Base-by-base conservation (phyloP, 352 stramenopile genomes). In the Globisporangium apiculatum region DNA sequence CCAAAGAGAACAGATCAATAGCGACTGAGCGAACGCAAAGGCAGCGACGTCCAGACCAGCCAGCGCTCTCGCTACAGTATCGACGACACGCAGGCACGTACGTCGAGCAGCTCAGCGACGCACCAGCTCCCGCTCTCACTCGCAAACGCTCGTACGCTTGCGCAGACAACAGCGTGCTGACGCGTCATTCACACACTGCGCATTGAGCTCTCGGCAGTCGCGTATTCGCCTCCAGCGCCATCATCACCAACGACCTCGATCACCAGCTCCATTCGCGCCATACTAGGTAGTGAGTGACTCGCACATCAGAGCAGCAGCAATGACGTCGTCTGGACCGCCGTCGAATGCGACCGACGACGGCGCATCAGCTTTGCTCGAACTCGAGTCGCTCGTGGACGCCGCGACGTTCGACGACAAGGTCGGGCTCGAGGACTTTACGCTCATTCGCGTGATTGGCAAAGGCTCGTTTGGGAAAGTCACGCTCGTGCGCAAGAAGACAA, bases 401-500 rank as follows among this genome's bases (percentile, higher is more conserved):
- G 83, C 82, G 50, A 87, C 83, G 61, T 88, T 92, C 46, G 79
- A 90, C 55, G 83, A 92, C 73, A 92, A 92, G 67, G 87, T 96
- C 48, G 84, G 82, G 48, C 72, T 96, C 17, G 87, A 95, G 53
- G 87, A 96, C 69, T 96, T 96, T 56, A 86, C 84, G 65, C 79
- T 94, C 55, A 92, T 95, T 65, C 79, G 83, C 48, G 84, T 96
- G 48, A 91, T 96, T 58, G 87, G 87, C 55, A 95, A 95, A 58
- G 87, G 87, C 37, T 92, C 83, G 9, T 95, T 95, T 57, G 87
- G 86, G 60, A 89, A 94, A 54, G 87, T 96, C 12, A 91, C 83
- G 65, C 82, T 94, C 53, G 87, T 96, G 56, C 82, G 83, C 60
- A 95, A 96, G 73, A 92, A 91, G 61, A 87, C 82, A 58, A 96